phyloP scores from a whole-genome alignment of 2,329 filamentous ascomycete genomes.

The Sphaerulina populicola region DNA sequence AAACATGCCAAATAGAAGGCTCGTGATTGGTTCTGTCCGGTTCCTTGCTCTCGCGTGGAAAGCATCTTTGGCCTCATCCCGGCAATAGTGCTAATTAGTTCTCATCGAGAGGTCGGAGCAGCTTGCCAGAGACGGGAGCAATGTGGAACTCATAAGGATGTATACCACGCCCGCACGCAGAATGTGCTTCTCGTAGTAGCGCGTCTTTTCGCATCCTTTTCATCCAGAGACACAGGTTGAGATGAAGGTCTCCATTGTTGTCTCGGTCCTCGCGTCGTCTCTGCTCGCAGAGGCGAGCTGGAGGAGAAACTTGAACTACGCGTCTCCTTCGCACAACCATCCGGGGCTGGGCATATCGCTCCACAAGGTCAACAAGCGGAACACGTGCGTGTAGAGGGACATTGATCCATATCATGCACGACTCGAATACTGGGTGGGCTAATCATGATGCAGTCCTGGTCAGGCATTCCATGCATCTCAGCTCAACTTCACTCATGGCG shows the following conservation, averaged over 20 bases:
- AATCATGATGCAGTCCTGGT: slow-evolving; percentile 30
- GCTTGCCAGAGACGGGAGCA: slow-evolving; percentile 1
- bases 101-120: background rate
- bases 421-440: background rate
- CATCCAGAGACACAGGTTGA: background rate
- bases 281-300: slow-evolving; percentile 22
- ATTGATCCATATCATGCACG: background rate
- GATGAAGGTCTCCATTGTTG: slow-evolving; percentile 15
- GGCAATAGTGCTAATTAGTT: background rate
- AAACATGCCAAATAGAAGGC: slow-evolving; percentile 7
- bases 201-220: background rate
- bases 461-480: slow-evolving; percentile 39
- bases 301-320: slow-evolving; percentile 55
- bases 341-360: slow-evolving; percentile 57
- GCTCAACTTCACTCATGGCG: slow-evolving; percentile 56
- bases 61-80: slow-evolving; percentile 4
- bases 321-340: slow-evolving; percentile 58
- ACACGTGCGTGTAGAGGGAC: slow-evolving; percentile 20
- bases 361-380: slow-evolving; percentile 51
- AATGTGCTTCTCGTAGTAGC: background rate
- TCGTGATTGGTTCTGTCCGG: background rate
- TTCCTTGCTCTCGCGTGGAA: slow-evolving; percentile 1
- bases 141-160: background rate
- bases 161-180: background rate
- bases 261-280: slow-evolving; percentile 13